Evolutionary conservation across 2,329 filamentous ascomycete genomes (phyloP).

Genomic region (Metarhizium album): DNA sequence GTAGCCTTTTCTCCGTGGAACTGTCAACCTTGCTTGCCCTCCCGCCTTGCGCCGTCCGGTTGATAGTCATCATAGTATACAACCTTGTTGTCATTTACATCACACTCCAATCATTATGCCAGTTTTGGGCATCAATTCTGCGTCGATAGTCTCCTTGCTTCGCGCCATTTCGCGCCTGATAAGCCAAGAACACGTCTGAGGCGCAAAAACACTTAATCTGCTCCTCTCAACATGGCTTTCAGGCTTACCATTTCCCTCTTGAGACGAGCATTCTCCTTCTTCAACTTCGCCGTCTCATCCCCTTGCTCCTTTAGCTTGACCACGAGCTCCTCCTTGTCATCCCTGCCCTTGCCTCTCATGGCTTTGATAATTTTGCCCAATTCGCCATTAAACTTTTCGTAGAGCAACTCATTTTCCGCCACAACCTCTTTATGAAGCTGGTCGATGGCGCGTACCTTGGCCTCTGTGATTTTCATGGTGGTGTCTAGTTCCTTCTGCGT

Average conservation of each 20-base stretch:
- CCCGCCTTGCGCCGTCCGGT: neutral
- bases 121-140: neutral
- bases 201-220: slow-evolving; percentile 20
- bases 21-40: neutral
- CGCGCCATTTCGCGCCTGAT: slow-evolving; percentile 4
- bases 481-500: slow-evolving; percentile 63
- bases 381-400: slow-evolving; percentile 87
- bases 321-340: slow-evolving; percentile 71
- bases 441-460: slow-evolving; percentile 71
- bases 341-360: slow-evolving; percentile 59
- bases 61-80: slow-evolving; percentile 1
- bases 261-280: slow-evolving; percentile 76
- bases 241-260: slow-evolving; percentile 73
- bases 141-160: neutral
- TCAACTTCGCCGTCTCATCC: slow-evolving; percentile 66
- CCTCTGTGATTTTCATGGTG: slow-evolving; percentile 62
- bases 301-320: slow-evolving; percentile 58
- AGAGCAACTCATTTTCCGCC: slow-evolving; percentile 86
- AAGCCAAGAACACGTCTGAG: slow-evolving; percentile 10
- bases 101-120: neutral
- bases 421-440: slow-evolving; percentile 80
- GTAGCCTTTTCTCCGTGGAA: neutral
- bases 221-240: slow-evolving; percentile 41
- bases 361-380: slow-evolving; percentile 72
- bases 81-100: slow-evolving; percentile 1